These are phyloP conservation scores for Apiotrichum brassicae DNA, from an alignment of 1,284 basidiomycete genomes.

Conservation along the genomic window DNA sequence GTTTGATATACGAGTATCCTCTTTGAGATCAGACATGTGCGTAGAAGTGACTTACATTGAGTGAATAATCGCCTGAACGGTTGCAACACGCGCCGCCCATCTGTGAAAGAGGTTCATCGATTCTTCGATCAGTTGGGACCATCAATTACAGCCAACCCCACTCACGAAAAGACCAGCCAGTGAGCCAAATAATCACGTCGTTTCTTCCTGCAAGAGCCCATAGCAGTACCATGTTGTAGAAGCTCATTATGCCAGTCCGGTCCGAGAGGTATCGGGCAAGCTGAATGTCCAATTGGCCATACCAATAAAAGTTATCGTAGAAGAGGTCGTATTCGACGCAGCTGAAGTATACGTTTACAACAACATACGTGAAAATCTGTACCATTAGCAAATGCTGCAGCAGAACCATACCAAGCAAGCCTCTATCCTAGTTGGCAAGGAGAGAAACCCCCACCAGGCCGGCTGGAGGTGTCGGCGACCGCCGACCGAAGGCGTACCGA, in stretches of 20 bases:
- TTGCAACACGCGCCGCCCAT: constrained; percentile 22
- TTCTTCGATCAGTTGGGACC: not conserved
- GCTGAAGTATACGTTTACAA: constrained; percentile 32
- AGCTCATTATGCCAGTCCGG: constrained; percentile 26
- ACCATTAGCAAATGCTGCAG: no score
- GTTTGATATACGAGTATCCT: constrained; percentile 14
- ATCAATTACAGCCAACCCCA: not conserved
- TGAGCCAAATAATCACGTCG: constrained; percentile 29
- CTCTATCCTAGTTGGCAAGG: constrained; percentile 25
- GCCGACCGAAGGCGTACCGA: constrained; percentile 20
- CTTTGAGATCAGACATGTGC: not conserved
- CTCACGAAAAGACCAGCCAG: constrained; percentile 31
- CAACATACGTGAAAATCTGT: constrained; percentile 24
- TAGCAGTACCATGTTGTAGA: constrained; percentile 26
- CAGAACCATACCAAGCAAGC: constrained; percentile 20
- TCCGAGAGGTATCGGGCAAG: constrained; percentile 22
- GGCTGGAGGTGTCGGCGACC: constrained; percentile 21
- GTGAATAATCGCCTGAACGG: constrained; percentile 23
- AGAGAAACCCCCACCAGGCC: constrained; percentile 16
- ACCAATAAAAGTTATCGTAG: constrained; percentile 24
- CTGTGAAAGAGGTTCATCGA: constrained; percentile 27
- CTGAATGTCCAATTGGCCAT: constrained; percentile 6
- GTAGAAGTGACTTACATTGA: constrained; percentile 11
- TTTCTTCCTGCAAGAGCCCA: constrained; percentile 26
- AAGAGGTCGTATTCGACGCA: constrained; percentile 54